Conservation (phyloP, 345 rosid genomes). For the Moringa oleifera region DNA sequence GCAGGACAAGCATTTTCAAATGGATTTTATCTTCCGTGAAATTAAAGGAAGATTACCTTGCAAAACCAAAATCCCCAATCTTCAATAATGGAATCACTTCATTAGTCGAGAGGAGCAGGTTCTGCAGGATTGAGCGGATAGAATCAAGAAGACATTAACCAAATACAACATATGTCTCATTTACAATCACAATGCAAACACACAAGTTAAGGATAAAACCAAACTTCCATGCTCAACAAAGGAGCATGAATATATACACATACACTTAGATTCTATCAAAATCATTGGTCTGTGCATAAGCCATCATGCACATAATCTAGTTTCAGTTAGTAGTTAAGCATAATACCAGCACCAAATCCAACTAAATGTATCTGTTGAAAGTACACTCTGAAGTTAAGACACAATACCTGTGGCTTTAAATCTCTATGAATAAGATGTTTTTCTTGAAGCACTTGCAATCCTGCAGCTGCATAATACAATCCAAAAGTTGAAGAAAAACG, state of each 20-base stretch:
- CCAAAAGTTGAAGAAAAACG: slow-evolving; percentile 8
- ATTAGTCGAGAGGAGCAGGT: slow-evolving; percentile 57
- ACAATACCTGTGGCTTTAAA: slow-evolving; percentile 75
- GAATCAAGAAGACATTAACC: slow-evolving; percentile 14
- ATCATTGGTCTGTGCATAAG: neutral
- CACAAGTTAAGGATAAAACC: slow-evolving; percentile 1
- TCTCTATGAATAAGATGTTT: slow-evolving; percentile 78
- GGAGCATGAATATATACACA: too few relatives aligned
- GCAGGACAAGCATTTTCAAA: neutral
- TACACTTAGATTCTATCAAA: too few relatives aligned
- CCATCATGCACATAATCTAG: neutral
- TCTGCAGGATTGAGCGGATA: slow-evolving; percentile 37
- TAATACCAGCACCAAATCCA: neutral
- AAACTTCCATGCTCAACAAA: too few relatives aligned
- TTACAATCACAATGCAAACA: slow-evolving; percentile 6
- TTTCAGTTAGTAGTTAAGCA: neutral
- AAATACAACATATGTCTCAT: neutral
- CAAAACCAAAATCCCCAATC: slow-evolving; percentile 93
- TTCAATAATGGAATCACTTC: slow-evolving; percentile 52
- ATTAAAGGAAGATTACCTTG: slow-evolving; percentile 39
- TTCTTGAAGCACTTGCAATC: slow-evolving; percentile 78
- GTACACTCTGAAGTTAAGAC: slow-evolving; percentile 6
- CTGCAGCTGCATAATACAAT: slow-evolving; percentile 54
- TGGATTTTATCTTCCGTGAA: neutral
- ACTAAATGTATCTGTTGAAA: slow-evolving; percentile 4